phyloP scores from a whole-genome alignment of 2,329 filamentous ascomycete genomes.

The Microdochium paspali region DNA sequence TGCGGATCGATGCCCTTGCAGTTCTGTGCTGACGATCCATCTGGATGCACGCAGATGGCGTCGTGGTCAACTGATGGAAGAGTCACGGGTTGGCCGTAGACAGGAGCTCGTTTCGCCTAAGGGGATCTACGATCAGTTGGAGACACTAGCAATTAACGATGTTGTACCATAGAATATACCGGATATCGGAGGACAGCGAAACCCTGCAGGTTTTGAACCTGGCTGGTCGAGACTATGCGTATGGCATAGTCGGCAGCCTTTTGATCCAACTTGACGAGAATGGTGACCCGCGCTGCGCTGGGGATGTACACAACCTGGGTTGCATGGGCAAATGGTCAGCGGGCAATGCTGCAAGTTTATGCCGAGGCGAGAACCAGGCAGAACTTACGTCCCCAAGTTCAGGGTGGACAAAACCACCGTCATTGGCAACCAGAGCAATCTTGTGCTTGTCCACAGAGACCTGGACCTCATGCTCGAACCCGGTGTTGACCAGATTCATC shows the following conservation, averaged over 20 bases:
- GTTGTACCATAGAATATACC: not conserved
- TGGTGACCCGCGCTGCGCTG: slow-evolving; percentile 9
- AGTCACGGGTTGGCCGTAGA: slow-evolving; percentile 9
- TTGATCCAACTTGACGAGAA: slow-evolving; percentile 9
- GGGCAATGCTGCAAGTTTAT: not conserved
- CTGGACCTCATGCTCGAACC: slow-evolving; percentile 8
- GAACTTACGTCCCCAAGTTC: slow-evolving; percentile 1
- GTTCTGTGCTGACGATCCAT: slow-evolving; percentile 3
- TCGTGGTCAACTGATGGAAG: slow-evolving; percentile 4
- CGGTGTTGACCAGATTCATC: slow-evolving; percentile 9
- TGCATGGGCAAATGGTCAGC: not conserved
- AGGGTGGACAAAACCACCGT: slow-evolving; percentile 12
- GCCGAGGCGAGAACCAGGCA: not conserved
- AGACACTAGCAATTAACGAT: too few species aligned
- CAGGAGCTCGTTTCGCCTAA: slow-evolving; percentile 1
- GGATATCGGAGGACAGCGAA: slow-evolving; percentile 11
- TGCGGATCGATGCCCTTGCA: slow-evolving; percentile 6
- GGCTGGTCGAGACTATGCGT: slow-evolving; percentile 11
- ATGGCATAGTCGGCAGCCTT: slow-evolving; percentile 11
- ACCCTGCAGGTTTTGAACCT: slow-evolving; percentile 12
- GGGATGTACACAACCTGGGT: slow-evolving; percentile 7
- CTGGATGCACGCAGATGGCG: slow-evolving; percentile 8
- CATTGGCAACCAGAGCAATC: slow-evolving; percentile 12
- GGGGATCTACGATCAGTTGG: not conserved
- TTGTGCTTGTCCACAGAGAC: slow-evolving; percentile 12